Base-by-base conservation (phyloP, 306 rosid species). In the Leucaena leucocephala region DNA sequence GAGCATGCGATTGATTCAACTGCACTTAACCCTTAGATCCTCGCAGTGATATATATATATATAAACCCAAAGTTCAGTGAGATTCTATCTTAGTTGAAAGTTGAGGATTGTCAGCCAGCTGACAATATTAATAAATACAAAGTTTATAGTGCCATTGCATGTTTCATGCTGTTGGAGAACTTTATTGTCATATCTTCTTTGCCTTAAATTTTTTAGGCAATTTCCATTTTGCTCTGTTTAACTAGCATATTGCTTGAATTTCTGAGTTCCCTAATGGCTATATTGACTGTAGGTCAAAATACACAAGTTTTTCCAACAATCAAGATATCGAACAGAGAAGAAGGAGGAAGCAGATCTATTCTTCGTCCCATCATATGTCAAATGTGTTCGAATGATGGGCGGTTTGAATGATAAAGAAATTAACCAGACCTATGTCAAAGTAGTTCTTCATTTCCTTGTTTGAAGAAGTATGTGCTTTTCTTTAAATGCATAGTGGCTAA, bases 401-500 rank as follows among this genome's bases (percentile, higher is more conserved):
- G 98, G 99, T 50, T 95, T 94, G 73, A 87, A 74, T 19, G 99
- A 95, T 76, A 93, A 91, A 78, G 98, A 95, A 87, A 95, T 95
- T 68, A 88, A 89, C 67, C 81, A 82, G 62, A 85, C 88, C 45
- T 93, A 86, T 81, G 85, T 93, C 40, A 88, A 90, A 88, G 99
- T 91, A 76, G 81, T 78, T 46, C 12, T 77, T 33, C 3, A 6
- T 72, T 72, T 72, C 22, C 67, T 81, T 17, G 1, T 71, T 77
- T 82, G 71, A 22, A 80, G 22, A 64, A 71, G 64, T 44, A 34
- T 48, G 44, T 3, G 0, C 21, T 3, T 54, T 42, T 87, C 17
- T 49, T 45, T 70, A 21, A 49, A 17, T 82, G 59, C 46, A 57
- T 59, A 0, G 4, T 39, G 58, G 63, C 16, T 48, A 1, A 76